Base-by-base conservation (phyloP, 2,329 filamentous ascomycete genomes). In the Exserohilum rostratum region DNA sequence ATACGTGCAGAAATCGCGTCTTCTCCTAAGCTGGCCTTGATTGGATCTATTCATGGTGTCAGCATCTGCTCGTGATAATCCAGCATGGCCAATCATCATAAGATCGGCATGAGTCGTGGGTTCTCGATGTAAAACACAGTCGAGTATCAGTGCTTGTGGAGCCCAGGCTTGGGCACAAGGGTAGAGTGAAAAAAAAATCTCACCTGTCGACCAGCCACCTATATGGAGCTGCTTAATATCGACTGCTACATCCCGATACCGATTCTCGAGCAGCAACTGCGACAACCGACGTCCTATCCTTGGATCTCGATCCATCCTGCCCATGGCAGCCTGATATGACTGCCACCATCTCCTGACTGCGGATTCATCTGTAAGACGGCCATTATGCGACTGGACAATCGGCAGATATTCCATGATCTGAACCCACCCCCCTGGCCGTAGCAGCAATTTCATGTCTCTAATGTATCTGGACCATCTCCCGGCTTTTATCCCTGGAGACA, bases 371-470 rank as follows among this genome's bases (percentile, higher is more conserved):
- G 85, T 87, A 64, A 95, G 77, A n/a, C 85, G 86, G 5, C 91
- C 91, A 66, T 90, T 96, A 64, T 93, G 87, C 0, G 91, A 96
- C 72, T 96, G 93, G 22, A 90, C 87, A 61, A 91, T 91, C 73
- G 88, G 88, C 68, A 96, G 91, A 65, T 93, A 84, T 70, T 96
- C 93, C n/a, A 90, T 85, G 83, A 96, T 87, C 69, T 96, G 91
- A 55, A 90, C 83, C 91, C 91, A 96, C 1, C 93, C 92, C 2
- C 87, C 89, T 5, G 87, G 88, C 46, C 85, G 88, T 58, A 93
- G 78, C 9, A 91, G 82, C 18, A 85, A 82, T 61, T 85, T 84
- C 56, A 96, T 89, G 64, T 96, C 93, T 63, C 81, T 80, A 60
- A 96, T 75, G 74, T 96, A 96, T 29, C 82, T 81, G 50, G 79